phyloP scores from a whole-genome alignment of 2,329 filamentous ascomycete species.

The Botrytis elliptica region DNA sequence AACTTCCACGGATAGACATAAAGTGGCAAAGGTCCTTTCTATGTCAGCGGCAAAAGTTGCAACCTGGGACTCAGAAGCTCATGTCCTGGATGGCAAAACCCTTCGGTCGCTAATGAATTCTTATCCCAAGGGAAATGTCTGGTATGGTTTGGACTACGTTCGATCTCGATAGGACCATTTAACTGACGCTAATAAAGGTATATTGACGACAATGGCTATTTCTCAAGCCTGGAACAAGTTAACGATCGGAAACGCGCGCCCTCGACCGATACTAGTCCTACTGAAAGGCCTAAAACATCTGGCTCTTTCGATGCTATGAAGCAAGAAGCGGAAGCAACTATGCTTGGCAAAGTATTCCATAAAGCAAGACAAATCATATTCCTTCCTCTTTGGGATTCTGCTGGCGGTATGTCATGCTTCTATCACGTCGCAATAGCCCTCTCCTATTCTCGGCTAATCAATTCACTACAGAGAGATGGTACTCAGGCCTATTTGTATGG shows the following conservation, averaged over 20 bases:
- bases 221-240: slow-evolving; percentile 36
- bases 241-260: slow-evolving; percentile 20
- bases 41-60: slow-evolving; percentile 30
- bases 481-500: slow-evolving; percentile 35
- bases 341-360: slow-evolving; percentile 34
- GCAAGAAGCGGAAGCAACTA: slow-evolving; percentile 31
- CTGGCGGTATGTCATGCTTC: slow-evolving; percentile 26
- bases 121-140: slow-evolving; percentile 38
- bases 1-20: slow-evolving; percentile 29
- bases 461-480: slow-evolving; percentile 30
- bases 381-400: slow-evolving; percentile 37
- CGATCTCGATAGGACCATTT: neutral
- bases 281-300: slow-evolving; percentile 23
- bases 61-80: slow-evolving; percentile 27
- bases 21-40: slow-evolving; percentile 33
- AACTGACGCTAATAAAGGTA: slow-evolving; percentile 2
- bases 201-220: slow-evolving; percentile 36
- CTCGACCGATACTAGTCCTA: slow-evolving; percentile 3
- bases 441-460: neutral
- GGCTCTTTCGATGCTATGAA: slow-evolving; percentile 24
- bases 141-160: slow-evolving; percentile 24
- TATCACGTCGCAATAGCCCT: neutral
- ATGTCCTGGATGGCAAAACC: slow-evolving; percentile 31
- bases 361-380: slow-evolving; percentile 37
- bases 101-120: slow-evolving; percentile 32